Evolutionary conservation across 2,329 filamentous ascomycete species (phyloP).

Genomic region (Trichoderma sp.): DNA sequence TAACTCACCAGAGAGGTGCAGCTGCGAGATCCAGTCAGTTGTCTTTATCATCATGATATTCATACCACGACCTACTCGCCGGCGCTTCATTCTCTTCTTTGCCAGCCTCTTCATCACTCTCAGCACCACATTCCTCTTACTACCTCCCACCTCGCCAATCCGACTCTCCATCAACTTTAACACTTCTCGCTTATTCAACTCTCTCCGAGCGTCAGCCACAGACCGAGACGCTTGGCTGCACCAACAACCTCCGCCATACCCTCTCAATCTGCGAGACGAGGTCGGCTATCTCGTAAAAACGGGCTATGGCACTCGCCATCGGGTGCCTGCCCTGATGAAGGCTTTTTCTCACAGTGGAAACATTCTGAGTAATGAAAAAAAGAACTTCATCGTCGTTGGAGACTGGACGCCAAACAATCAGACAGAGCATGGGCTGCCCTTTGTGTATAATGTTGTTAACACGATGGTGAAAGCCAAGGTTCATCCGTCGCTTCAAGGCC

Average conservation of each 20-base stretch:
- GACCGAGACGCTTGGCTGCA: conserved; percentile 44
- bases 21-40: background rate
- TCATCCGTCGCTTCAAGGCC: conserved; percentile 27
- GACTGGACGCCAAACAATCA: conserved; percentile 46
- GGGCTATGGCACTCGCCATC: conserved; percentile 52
- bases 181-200: conserved; percentile 32
- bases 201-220: conserved; percentile 30
- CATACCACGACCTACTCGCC: conserved; percentile 31
- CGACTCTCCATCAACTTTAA: conserved; percentile 38
- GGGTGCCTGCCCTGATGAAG: conserved; percentile 47
- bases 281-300: conserved; percentile 55
- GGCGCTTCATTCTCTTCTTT: conserved; percentile 29
- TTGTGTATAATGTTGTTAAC: conserved; percentile 41
- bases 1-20: background rate
- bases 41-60: conserved; percentile 22
- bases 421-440: conserved; percentile 33
- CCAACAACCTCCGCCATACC: conserved; percentile 35
- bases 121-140: conserved; percentile 30
- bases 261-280: conserved; percentile 46
- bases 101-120: conserved; percentile 29
- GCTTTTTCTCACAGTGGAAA: conserved; percentile 38
- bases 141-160: conserved; percentile 35
- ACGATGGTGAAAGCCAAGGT: conserved; percentile 35
- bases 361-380: conserved; percentile 38
- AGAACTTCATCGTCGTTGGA: conserved; percentile 48